Base-by-base conservation (phyloP, 1,284 basidiomycete genomes). In the Boletus hoseneyae region DNA sequence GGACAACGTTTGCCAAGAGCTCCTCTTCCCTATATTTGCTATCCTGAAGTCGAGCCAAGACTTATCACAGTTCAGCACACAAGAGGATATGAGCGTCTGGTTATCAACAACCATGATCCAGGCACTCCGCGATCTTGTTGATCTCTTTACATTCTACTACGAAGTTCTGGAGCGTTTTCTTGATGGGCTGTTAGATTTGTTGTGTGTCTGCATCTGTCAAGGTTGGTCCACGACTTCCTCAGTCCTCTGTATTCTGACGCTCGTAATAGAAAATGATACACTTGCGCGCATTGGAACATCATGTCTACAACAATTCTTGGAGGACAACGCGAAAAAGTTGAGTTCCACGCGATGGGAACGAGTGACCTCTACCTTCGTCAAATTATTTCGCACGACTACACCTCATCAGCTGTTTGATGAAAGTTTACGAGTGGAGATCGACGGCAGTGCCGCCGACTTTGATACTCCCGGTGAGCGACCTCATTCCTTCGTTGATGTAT, bases 31-130 rank as follows among this genome's bases (percentile, higher is more conserved):
- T 1, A 99, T 99, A 62, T 99, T 99, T 67, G 90, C 93, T 4
- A 93, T 99, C 42, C 77, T 99, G 51, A 92, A 93, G 60, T 94
- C 90, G 13, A 89, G 83, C 58, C 87, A 85, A 73, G 95, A 97
- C 66, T 71, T 98, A 30, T 91, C 90, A 13, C 83, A 94, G 25
- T 98, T 98, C 75, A 91, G 79, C 64, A 95, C 93, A 3, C 93
- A 97, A 63, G 97, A 99, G 66, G 97, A 99, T 62, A 97, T 98
- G 93, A 97, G 93, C 61, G 95, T 99, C 13, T 99, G 97, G 97
- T 73, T 99, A 42, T 97, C 94, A 38, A 98, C 97, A 8, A 99
- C 97, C 2, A 95, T 99, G 87, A 98, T 99, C 49, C 96, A 99
- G 66, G 97, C 97, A 1, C 77, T 99, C 50, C 83, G 97, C 32